These are phyloP conservation scores for Fimicolochytrium jonesii DNA, from an alignment of 192 early-diverging fungal species.

Conservation along the genomic window DNA sequence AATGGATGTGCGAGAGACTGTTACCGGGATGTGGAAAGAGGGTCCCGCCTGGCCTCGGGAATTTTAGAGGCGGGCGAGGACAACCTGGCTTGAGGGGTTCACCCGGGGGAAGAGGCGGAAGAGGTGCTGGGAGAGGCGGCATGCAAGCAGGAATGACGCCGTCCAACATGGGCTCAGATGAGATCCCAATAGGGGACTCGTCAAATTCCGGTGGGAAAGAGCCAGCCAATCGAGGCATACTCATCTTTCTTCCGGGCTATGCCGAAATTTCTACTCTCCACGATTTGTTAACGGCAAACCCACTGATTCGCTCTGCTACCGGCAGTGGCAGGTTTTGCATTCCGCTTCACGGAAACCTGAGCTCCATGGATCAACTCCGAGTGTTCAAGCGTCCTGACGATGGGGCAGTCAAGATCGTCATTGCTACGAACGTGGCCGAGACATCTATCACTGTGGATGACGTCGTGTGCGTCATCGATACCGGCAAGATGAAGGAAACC, in stretches of 20 bases:
- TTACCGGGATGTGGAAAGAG: slow-evolving; percentile 4
- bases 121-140: too few species aligned
- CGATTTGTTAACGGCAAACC: slow-evolving; percentile 4
- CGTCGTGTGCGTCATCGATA: slow-evolving; percentile 69
- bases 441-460: slow-evolving; percentile 77
- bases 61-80: too few species aligned
- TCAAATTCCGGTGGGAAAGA: too few species aligned
- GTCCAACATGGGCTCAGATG: too few species aligned
- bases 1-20: slow-evolving; percentile 28
- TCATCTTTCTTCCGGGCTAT: slow-evolving; percentile 12
- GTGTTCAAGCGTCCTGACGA: slow-evolving; percentile 60
- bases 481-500: slow-evolving; percentile 68
- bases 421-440: slow-evolving; percentile 80
- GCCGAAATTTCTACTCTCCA: slow-evolving; percentile 6
- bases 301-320: slow-evolving; percentile 21
- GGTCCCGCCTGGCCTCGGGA: slow-evolving; percentile 5
- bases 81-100: too few species aligned
- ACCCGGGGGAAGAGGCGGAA: too few species aligned
- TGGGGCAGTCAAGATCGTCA: slow-evolving; percentile 63
- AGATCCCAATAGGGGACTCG: too few species aligned
- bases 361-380: slow-evolving; percentile 48
- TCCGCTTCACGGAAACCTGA: slow-evolving; percentile 51
- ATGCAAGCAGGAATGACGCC: too few species aligned
- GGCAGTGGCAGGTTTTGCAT: slow-evolving; percentile 29
- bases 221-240: slow-evolving; percentile 4